These are phyloP conservation scores for Myxozyma mucilagina DNA, from an alignment of 805 yeast genomes.

Conservation along the genomic window DNA sequence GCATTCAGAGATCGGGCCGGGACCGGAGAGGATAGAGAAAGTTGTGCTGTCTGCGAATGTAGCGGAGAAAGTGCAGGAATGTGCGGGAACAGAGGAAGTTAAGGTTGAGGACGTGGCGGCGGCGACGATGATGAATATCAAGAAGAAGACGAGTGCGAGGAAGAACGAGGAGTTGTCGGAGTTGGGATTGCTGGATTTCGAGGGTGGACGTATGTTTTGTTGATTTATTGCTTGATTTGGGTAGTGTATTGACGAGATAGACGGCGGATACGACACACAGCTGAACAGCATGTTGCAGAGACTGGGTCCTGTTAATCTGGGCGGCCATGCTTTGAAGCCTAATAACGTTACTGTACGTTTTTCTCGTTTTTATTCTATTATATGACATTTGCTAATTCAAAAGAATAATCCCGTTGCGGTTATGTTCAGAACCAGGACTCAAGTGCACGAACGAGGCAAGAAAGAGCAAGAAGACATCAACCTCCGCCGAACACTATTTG, in stretches of 20 bases:
- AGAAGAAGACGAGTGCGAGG: background rate
- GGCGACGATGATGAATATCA: background rate
- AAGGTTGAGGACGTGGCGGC: background rate
- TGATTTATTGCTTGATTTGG: background rate
- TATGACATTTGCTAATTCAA: background rate
- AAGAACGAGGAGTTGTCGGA: background rate
- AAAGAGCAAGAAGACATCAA: slow-evolving; percentile 7
- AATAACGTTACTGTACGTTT: slow-evolving; percentile 10
- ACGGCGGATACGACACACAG: slow-evolving; percentile 9
- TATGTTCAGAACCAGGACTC: slow-evolving; percentile 19
- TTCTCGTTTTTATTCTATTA: background rate
- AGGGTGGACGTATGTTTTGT: background rate
- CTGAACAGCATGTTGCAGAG: slow-evolving; percentile 16
- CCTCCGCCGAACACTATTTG: slow-evolving; percentile 16
- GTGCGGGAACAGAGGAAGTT: slow-evolving; percentile 3
- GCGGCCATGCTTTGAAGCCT: slow-evolving; percentile 5
- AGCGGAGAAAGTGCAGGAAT: slow-evolving; percentile 3
- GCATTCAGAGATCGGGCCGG: background rate
- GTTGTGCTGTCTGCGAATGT: slow-evolving; percentile 7
- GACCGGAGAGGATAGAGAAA: slow-evolving; percentile 4
- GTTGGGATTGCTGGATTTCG: slow-evolving; percentile 18
- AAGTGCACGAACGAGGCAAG: slow-evolving; percentile 9
- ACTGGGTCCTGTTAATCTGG: slow-evolving; percentile 20
- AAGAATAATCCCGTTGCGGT: slow-evolving; percentile 22
- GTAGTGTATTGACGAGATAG: background rate